Evolutionary conservation across 768 basidiomycete genomes (phyloP).

Genomic region (Panellus pusillus): DNA sequence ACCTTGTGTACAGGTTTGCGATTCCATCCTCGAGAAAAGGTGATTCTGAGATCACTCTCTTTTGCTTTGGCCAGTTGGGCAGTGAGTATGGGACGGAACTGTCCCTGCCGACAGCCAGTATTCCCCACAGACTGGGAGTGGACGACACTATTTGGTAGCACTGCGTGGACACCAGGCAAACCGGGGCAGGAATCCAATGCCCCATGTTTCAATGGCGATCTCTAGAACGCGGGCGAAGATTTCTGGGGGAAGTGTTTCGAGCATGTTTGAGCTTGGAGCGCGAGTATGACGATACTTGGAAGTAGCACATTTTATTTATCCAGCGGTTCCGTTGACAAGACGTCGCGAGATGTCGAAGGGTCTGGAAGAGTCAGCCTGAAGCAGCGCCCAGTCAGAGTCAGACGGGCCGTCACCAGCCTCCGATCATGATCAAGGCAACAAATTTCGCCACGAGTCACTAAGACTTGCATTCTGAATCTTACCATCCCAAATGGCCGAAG

Average conservation of each 20-base stretch:
- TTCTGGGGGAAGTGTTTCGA: constrained; percentile 32
- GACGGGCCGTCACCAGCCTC: too few species aligned
- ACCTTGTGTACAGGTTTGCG: neutral
- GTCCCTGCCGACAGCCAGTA: constrained; percentile 22
- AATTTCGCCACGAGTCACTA: too few species aligned
- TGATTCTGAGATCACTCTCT: constrained; percentile 27
- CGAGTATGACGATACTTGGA: neutral
- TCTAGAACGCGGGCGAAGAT: constrained; percentile 31
- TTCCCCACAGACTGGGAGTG: constrained; percentile 36
- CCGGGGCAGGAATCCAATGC: constrained; percentile 27
- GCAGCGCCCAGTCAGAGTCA: too few species aligned
- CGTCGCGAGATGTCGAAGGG: too few species aligned
- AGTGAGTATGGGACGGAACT: constrained; percentile 11
- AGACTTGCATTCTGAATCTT: too few species aligned
- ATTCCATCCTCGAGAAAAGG: constrained; percentile 15
- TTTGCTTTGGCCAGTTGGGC: constrained; percentile 31
- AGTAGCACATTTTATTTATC: neutral
- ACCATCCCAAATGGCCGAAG: constrained; percentile 32
- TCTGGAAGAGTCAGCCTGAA: too few species aligned
- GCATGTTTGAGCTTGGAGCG: neutral
- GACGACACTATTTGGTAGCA: constrained; percentile 29
- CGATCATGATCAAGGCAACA: too few species aligned
- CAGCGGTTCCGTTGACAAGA: neutral
- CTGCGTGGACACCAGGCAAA: constrained; percentile 27
- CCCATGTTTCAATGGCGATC: constrained; percentile 29